phyloP scores from a whole-genome alignment of 352 stramenopile genomes.

The Albugo candida region DNA sequence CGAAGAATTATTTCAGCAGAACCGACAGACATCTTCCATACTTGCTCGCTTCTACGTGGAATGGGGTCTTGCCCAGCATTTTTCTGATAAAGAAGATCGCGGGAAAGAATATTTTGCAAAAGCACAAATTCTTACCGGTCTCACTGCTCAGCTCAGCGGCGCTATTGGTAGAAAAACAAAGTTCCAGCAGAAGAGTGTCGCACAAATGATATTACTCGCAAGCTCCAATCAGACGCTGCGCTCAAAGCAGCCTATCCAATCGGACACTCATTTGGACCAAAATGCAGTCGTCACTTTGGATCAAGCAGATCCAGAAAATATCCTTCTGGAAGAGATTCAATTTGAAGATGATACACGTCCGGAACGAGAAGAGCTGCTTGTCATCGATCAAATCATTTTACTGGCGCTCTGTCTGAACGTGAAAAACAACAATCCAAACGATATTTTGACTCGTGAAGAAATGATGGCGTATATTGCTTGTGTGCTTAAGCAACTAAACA shows the following conservation, averaged over 20 bases:
- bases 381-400: conserved; percentile 80
- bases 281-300: conserved; percentile 70
- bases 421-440: conserved; percentile 89
- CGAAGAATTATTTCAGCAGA: not conserved
- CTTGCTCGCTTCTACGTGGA: too few relatives aligned
- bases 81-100: conserved; percentile 81
- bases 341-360: conserved; percentile 59
- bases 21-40: conserved; percentile 41
- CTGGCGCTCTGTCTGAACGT: conserved; percentile 92
- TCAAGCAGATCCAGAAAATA: conserved; percentile 77
- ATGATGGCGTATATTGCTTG: conserved; percentile 90
- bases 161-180: conserved; percentile 90
- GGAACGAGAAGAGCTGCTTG: conserved; percentile 51
- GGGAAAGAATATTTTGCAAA: conserved; percentile 80
- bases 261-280: conserved; percentile 41
- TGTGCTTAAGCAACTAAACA: conserved; percentile 85
- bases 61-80: conserved; percentile 82
- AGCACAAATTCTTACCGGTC: conserved; percentile 58
- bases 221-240: too few relatives aligned
- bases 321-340: conserved; percentile 81
- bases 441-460: conserved; percentile 88
- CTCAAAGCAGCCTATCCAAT: too few relatives aligned
- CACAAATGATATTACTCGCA: conserved; percentile 70
- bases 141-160: conserved; percentile 82
- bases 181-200: conserved; percentile 82